Evolutionary conservation across 768 basidiomycete genomes (phyloP), one percentile per base, ranked within the genome.

Genomic region (Suillus paluster): DNA sequence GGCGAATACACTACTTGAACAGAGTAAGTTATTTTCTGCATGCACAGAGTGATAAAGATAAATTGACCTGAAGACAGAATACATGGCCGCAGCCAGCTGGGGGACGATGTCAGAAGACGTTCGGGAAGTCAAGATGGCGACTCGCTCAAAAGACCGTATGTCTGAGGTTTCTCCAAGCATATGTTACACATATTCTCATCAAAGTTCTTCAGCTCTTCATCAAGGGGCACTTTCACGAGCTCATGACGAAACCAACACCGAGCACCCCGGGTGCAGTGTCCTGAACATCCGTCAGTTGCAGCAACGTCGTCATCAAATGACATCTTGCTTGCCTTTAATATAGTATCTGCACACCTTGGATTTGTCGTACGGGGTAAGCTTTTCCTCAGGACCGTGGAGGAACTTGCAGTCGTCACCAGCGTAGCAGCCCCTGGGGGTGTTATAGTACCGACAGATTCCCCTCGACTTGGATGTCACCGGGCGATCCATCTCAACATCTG

Each of bases 171-270:
- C 69, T 94, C 92, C 63, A 90, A 83, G 70, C 92, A 94, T 55
- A 94, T 89, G 21, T 84, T 84, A 68, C 92, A 94, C 4, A 78
- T 67, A 46, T 84, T 80, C 9, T 86, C 81, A 34, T 81, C 83
- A 5, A 64, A 70, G 44, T 56, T 61, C 21, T 64, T 66, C 30
- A 66, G 64, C 34, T 69, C 66, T 34, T 75, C 70, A 61, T 75
- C 66, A 3, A 55, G 59, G 5, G 70, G 53, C 36, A 62, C 60
- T 44, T 53, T 67, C 15, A 54, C 64, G 50, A 77, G 67, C 57
- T 74, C 78, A 68, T 94, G 92, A 36, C 77, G 71, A 74, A 92
- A 94, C 92, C 92, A 93, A 71, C 92, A 94, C 38, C 76, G 73
- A 49, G 84, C 84, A 14, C 89, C 91, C 36, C 84, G 79, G 64